Evolutionary conservation across 2,329 filamentous ascomycete genomes (phyloP), one percentile per base, ranked within the genome.

Genomic region (Trichoderma koningiopsis): DNA sequence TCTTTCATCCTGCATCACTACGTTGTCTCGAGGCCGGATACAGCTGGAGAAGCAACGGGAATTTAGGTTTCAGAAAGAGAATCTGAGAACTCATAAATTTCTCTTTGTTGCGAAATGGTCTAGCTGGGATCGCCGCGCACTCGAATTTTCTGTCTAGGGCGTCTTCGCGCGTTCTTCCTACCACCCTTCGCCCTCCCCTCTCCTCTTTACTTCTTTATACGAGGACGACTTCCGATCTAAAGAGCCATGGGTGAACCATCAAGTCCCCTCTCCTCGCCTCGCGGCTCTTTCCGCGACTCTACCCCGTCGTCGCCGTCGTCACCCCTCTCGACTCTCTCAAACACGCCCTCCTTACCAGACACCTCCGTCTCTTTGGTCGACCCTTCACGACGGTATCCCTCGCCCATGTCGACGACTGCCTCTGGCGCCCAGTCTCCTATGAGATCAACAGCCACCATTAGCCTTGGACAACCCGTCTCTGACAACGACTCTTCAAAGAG

Each of bases 371-470:
- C 78, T 24, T 73, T 78, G 65, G 64, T 72, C 49, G 82, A 84
- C 69, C 76, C 79, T 10, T 77, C 81, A 13, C 79, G 78, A 58
- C 82, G 85, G 49, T 86, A 88, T 74, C 86, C 85, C 0, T 87
- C 86, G 19, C 86, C 86, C 3, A 74, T 75, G 53, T 84, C 82
- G 24, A 82, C 83, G 29, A 78, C 80, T 11, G 77, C 80, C 22
- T 87, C 86, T 0, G 85, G 84, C 64, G 82, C 80, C 70, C 82
- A 84, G 60, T 87, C 86, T 27, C 86, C 86, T 33, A 76, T 83
- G 72, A 86, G 86, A 73, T 72, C 78, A 49, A 77, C 79, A 52
- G 80, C 82, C 22, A 74, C 77, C 63, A 76, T 78, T 29, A 49
- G 40, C 33, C 66, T 65, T 27, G 66, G 67, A 14, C 61, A 71